Conservation (phyloP, 2,329 filamentous ascomycete species). For the Xylariaceae sp. region DNA sequence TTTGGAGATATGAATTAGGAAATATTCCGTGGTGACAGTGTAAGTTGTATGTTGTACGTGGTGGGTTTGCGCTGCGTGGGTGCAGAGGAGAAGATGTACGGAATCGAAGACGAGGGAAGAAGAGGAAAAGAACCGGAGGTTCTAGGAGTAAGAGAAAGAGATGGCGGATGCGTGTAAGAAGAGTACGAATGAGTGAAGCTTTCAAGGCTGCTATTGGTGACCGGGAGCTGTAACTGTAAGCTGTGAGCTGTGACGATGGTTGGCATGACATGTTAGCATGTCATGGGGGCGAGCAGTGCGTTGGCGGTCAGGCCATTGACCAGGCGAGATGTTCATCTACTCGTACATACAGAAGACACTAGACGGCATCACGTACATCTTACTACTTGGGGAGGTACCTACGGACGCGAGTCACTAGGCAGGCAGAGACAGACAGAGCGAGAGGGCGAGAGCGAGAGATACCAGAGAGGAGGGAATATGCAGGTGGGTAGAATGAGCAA, state of each 20-base stretch:
- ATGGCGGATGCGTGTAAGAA: constrained; percentile 1
- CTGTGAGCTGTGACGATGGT: constrained; percentile 15
- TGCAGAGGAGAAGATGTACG: background rate
- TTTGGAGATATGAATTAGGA: background rate
- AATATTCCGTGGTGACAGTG: background rate
- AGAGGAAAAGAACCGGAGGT: constrained; percentile 10
- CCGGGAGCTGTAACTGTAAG: too few relatives aligned
- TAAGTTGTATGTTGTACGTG: background rate
- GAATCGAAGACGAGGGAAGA: constrained; percentile 1
- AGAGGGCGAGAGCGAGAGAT: background rate
- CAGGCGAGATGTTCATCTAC: background rate
- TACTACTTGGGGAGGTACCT: background rate
- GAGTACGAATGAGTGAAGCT: constrained; percentile 24
- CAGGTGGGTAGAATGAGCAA: background rate
- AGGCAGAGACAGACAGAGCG: background rate
- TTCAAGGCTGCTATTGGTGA: constrained; percentile 17
- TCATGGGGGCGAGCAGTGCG: constrained; percentile 18
- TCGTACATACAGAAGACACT: background rate
- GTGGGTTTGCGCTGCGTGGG: background rate
- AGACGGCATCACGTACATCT: background rate
- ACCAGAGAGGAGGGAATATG: background rate
- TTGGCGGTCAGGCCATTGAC: constrained; percentile 17
- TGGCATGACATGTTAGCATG: constrained; percentile 3
- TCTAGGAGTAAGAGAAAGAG: constrained; percentile 2
- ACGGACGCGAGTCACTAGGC: background rate